Evolutionary conservation across 1,284 basidiomycete species (phyloP).

Genomic region (Omphalotus olearius): DNA sequence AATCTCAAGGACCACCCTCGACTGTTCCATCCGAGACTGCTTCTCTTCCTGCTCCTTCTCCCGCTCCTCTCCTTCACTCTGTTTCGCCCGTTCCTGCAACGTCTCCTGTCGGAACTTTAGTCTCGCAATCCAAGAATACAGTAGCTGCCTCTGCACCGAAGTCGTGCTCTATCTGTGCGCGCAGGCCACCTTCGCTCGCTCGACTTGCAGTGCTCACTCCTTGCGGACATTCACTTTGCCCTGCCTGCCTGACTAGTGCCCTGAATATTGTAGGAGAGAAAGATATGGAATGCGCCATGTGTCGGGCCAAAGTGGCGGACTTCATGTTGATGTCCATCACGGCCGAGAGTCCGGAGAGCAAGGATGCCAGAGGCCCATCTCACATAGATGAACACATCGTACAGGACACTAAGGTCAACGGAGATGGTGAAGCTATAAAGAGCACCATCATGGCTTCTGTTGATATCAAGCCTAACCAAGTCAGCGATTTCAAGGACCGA

Average conservation of each 20-base stretch:
- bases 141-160: constrained; percentile 8
- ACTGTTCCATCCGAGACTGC: too few relatives aligned
- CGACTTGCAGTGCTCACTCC: constrained; percentile 65
- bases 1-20: too few relatives aligned
- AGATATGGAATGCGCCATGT: constrained; percentile 77
- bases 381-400: not conserved
- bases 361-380: constrained; percentile 6
- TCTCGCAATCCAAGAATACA: not conserved
- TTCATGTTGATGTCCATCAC: constrained; percentile 46
- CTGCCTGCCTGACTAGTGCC: constrained; percentile 73
- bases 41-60: too few relatives aligned
- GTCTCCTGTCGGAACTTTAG: too few relatives aligned
- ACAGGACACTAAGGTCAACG: not conserved
- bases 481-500: not conserved
- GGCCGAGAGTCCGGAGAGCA: constrained; percentile 5
- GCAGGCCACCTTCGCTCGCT: constrained; percentile 29
- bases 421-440: constrained; percentile 1
- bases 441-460: not conserved
- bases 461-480: not conserved
- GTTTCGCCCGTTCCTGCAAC: too few relatives aligned
- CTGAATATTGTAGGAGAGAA: constrained; percentile 83
- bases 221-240: constrained; percentile 71
- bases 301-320: constrained; percentile 60
- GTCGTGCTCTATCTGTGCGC: constrained; percentile 50
- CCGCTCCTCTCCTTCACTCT: too few relatives aligned